Conservation (phyloP, 163 green algal species). For the Scenedesmus sp. region DNA sequence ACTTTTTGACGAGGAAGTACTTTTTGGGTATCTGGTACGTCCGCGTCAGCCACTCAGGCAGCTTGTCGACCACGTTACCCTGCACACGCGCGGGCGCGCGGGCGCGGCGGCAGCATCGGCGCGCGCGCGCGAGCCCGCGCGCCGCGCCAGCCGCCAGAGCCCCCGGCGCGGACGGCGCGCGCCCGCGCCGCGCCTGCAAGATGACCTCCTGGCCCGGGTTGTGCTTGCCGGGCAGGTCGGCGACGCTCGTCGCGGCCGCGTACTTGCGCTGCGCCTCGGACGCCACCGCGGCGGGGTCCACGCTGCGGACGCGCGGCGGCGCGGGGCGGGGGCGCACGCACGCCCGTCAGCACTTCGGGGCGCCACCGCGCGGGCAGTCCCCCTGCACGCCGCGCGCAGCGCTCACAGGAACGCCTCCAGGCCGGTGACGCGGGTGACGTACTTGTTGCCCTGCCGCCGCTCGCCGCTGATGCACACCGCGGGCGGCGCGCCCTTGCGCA, state of each 20-base stretch:
- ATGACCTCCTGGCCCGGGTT: slow-evolving; percentile 45
- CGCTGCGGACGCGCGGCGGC: neutral
- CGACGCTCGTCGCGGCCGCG: slow-evolving; percentile 26
- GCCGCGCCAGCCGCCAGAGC: too few species aligned
- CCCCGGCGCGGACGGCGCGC: too few species aligned
- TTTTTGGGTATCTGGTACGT: slow-evolving; percentile 50
- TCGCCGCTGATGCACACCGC: slow-evolving; percentile 51
- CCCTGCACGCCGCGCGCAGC: neutral
- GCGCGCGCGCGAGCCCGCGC: too few species aligned
- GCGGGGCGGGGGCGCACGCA: too few species aligned
- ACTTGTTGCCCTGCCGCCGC: slow-evolving; percentile 66
- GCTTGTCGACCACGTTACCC: slow-evolving; percentile 48
- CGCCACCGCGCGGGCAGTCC: too few species aligned
- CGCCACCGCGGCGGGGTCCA: slow-evolving; percentile 34
- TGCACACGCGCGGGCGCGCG: neutral
- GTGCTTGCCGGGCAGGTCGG: slow-evolving; percentile 49
- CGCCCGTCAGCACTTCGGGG: too few species aligned
- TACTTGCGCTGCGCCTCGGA: slow-evolving; percentile 33
- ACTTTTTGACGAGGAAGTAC: slow-evolving; percentile 52
- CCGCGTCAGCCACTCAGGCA: slow-evolving; percentile 42
- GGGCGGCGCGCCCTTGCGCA: slow-evolving; percentile 52
- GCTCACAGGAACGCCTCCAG: slow-evolving; percentile 61
- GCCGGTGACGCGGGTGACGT: slow-evolving; percentile 56
- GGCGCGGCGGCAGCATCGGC: neutral
- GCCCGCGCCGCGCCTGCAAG: slow-evolving; percentile 39